phyloP scores from a whole-genome alignment of 2,329 filamentous ascomycete species.

The Aspergillus brunneoviolaceus region DNA sequence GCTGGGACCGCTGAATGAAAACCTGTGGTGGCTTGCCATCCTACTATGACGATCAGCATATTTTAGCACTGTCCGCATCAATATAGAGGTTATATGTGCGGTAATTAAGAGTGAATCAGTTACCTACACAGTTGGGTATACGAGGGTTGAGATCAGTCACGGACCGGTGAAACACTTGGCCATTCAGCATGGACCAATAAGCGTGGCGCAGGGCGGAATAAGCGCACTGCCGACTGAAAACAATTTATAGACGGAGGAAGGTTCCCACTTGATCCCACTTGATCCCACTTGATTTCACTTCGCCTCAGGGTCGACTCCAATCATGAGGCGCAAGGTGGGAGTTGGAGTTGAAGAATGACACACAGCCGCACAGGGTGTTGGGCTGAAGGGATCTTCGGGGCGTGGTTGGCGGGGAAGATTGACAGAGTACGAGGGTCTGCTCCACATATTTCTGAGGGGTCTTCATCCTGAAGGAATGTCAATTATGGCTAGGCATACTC shows the following conservation, averaged over 20 bases:
- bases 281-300: background rate
- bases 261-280: background rate
- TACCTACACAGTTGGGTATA: background rate
- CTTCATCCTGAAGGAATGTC: background rate
- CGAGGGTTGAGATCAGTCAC: background rate
- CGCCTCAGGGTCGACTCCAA: background rate
- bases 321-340: background rate
- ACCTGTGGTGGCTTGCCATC: conserved; percentile 6
- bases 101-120: no score
- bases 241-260: background rate
- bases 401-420: background rate
- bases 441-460: background rate
- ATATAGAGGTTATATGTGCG: no score
- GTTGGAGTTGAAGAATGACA: background rate
- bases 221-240: background rate
- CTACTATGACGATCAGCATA: background rate
- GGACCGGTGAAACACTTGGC: background rate
- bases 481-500: background rate
- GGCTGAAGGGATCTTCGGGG: background rate
- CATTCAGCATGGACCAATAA: background rate
- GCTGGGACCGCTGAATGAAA: conserved; percentile 17
- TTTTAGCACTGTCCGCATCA: background rate
- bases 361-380: background rate
- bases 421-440: background rate
- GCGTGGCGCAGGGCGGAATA: background rate